A percentile compares a stretch with the other conserved stretches of the same genome.
phyloP scores from a whole-genome alignment of 768 basidiomycete species.

The Galerina marginata region DNA sequence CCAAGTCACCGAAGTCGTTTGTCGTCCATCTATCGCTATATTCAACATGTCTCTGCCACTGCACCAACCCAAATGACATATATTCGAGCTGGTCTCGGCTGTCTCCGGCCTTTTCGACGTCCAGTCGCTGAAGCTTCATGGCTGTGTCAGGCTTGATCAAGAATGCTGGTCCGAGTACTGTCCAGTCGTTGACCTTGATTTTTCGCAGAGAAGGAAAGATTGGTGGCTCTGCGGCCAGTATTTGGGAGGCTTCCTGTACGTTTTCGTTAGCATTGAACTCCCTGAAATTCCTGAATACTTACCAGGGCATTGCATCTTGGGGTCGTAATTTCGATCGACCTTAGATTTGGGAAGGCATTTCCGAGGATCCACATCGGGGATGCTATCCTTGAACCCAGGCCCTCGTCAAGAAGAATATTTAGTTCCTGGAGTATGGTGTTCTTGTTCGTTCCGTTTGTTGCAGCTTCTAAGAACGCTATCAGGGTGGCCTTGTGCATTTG shows the following conservation, averaged over 20 bases:
- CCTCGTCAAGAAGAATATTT: too few relatives aligned
- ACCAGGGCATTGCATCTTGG: too few relatives aligned
- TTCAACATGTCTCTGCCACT: background rate
- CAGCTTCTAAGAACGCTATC: too few relatives aligned
- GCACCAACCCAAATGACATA: background rate
- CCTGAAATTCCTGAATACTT: too few relatives aligned
- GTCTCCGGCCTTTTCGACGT: background rate
- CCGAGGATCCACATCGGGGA: too few relatives aligned
- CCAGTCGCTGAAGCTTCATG: background rate
- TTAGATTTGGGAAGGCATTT: too few relatives aligned
- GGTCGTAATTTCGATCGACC: too few relatives aligned
- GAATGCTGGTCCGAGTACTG: background rate
- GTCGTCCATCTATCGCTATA: background rate
- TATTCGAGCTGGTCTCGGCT: background rate
- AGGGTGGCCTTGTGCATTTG: too few relatives aligned
- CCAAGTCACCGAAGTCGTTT: background rate
- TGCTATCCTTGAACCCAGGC: too few relatives aligned
- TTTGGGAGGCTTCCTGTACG: background rate
- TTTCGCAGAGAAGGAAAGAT: background rate
- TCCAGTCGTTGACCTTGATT: conserved; percentile 26
- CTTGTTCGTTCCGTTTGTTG: too few relatives aligned
- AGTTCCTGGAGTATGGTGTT: too few relatives aligned
- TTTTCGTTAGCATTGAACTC: too few relatives aligned
- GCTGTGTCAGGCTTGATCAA: background rate
- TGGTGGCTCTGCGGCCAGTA: background rate